Conservation (phyloP, 2,329 filamentous ascomycete genomes). For the Colletotrichum chlorophyti region DNA sequence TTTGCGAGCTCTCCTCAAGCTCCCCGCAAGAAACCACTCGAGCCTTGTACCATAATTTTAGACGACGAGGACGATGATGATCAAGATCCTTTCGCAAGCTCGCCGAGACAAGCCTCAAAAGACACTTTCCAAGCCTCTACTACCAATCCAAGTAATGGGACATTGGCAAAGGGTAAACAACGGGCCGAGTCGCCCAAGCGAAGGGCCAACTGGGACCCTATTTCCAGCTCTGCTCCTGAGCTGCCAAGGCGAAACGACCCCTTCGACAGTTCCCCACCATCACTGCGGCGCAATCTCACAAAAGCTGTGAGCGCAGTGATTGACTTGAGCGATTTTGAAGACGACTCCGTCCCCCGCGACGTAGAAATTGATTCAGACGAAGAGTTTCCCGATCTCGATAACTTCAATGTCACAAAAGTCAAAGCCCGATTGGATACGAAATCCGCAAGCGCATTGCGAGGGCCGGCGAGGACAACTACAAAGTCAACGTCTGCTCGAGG, state of each 20-base stretch:
- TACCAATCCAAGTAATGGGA: neutral
- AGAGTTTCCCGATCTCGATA: constrained; percentile 55
- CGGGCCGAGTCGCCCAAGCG: constrained; percentile 31
- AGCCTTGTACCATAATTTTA: constrained; percentile 7
- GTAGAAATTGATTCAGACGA: constrained; percentile 44
- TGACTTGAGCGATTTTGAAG: constrained; percentile 43
- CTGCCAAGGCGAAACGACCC: constrained; percentile 1
- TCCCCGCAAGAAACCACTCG: neutral
- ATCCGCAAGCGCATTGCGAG: constrained; percentile 9
- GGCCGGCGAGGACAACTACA: constrained; percentile 13
- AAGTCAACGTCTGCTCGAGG: constrained; percentile 13
- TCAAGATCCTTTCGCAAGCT: constrained; percentile 1
- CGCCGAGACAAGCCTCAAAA: neutral
- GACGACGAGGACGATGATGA: constrained; percentile 13
- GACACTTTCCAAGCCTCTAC: neutral
- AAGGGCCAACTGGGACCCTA: constrained; percentile 53
- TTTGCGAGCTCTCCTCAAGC: constrained; percentile 34
- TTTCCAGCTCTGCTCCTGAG: constrained; percentile 60
- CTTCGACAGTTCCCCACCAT: constrained; percentile 23
- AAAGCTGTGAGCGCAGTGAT: constrained; percentile 37
- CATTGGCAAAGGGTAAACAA: constrained; percentile 4
- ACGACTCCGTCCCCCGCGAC: neutral
- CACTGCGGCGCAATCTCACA: neutral
- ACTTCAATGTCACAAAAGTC: constrained; percentile 44
- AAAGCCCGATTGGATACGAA: constrained; percentile 30